Evolutionary conservation across 1,284 basidiomycete genomes (phyloP).

Genomic region (Schizopora paradoxa): DNA sequence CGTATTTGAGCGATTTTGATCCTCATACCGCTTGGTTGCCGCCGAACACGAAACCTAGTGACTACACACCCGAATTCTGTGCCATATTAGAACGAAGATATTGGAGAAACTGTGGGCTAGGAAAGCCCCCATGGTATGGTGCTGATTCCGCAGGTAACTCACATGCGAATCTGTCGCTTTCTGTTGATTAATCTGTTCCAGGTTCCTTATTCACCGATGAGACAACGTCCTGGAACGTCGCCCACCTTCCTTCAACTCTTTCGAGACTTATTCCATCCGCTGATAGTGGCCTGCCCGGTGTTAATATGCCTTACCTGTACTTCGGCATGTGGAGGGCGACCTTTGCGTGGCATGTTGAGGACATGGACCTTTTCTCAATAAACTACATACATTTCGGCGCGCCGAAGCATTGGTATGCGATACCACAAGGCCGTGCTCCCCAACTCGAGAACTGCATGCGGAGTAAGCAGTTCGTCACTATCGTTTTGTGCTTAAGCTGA

Average conservation of each 20-base stretch:
- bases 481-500: slow-evolving; percentile 2
- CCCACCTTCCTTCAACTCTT: slow-evolving; percentile 81
- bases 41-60: slow-evolving; percentile 55
- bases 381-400: slow-evolving; percentile 99
- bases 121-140: slow-evolving; percentile 91
- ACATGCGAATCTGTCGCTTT: neutral
- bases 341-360: slow-evolving; percentile 98
- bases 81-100: slow-evolving; percentile 84
- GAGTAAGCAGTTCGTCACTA: slow-evolving; percentile 39
- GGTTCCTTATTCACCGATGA: slow-evolving; percentile 84
- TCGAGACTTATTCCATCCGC: slow-evolving; percentile 70
- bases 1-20: slow-evolving; percentile 68
- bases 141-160: slow-evolving; percentile 83
- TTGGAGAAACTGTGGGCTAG: slow-evolving; percentile 88
- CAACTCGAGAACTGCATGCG: slow-evolving; percentile 80
- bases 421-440: slow-evolving; percentile 79
- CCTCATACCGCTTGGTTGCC: slow-evolving; percentile 76
- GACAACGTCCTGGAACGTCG: slow-evolving; percentile 90
- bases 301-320: slow-evolving; percentile 97
- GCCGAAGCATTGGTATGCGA: slow-evolving; percentile 95
- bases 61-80: slow-evolving; percentile 86
- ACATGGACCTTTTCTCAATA: slow-evolving; percentile 97
- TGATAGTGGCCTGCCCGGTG: slow-evolving; percentile 79
- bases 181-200: slow-evolving; percentile 24
- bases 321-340: slow-evolving; percentile 99